Evolutionary conservation across 805 yeast genomes (phyloP), one percentile per base, ranked within the genome.

Genomic region (Sugiyamaella lignohabitans): DNA sequence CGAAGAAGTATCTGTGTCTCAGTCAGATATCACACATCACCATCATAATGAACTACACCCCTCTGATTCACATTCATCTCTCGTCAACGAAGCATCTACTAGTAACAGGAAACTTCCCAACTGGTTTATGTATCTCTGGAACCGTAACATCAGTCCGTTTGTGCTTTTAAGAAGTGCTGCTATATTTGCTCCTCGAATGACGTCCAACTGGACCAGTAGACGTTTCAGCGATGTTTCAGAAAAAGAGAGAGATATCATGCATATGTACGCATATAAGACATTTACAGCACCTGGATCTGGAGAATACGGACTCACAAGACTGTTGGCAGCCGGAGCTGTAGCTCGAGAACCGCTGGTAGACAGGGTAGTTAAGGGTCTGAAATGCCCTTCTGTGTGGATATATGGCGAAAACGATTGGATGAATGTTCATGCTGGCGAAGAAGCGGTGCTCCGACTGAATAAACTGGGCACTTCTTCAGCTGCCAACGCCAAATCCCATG

Each of bases 281-380:
- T 91, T 91, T 70, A 84, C 80, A 51, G 81, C 84, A 11, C 76
- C 73, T 3, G 97, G 97, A 0, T 84, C 93, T 0, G 98, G 98
- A 6, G 98, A 93, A 65, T 89, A 88, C 61, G 82, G 89, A 71
- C 69, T 91, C 52, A 84, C 86, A 50, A 82, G 83, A 56, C 68
- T 87, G 11, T 68, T 91, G 23, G 88, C 86, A 0, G 94, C 96
- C 3, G 98, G 98, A 3, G 98, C 95, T 1, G 76, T 79, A 36
- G 95, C 97, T 1, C 71, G 96, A 51, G 67, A 73, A 54, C 95
- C 98, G 1, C 66, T 93, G 45, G 58, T 63, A 3, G 64, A 69
- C 39, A 62, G 84, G 21, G 69, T 84, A 8, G 65, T 72, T 17
- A 56, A 63, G 11, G 62, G 80, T 5, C 63, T 72, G 14, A 64